Percentiles rank a stretch among this genome's conserved stretches.
Conservation (phyloP, 768 basidiomycete species). For the Mycena kentingensis region DNA sequence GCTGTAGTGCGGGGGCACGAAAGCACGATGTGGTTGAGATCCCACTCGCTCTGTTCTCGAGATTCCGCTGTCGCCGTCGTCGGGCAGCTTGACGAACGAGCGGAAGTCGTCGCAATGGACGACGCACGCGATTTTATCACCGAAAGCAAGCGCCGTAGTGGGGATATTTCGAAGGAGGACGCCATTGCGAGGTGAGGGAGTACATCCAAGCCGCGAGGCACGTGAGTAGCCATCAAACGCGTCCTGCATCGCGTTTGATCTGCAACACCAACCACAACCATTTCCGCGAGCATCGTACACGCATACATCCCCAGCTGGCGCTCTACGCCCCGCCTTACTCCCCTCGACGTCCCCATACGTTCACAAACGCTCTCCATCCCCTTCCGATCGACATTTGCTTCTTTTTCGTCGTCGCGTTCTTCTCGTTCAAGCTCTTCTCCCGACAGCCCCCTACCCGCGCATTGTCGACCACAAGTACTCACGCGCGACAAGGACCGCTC, state of each 20-base stretch:
- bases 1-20: too few species aligned
- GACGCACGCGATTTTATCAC: slow-evolving; percentile 55
- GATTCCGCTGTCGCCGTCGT: slow-evolving; percentile 3
- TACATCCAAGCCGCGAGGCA: not conserved
- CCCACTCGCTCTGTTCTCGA: too few species aligned
- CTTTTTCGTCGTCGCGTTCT: slow-evolving; percentile 4
- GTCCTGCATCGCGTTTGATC: too few species aligned
- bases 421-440: not conserved
- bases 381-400: not conserved
- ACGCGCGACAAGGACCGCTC: too few species aligned
- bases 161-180: slow-evolving; percentile 41
- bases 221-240: not conserved
- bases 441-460: slow-evolving; percentile 27
- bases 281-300: too few species aligned
- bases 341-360: not conserved
- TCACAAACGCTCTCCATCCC: not conserved
- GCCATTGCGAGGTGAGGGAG: slow-evolving; percentile 29
- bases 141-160: slow-evolving; percentile 49
- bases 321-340: too few species aligned
- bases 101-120: slow-evolving; percentile 58
- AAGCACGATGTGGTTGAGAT: too few species aligned
- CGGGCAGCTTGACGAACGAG: slow-evolving; percentile 16
- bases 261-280: too few species aligned
- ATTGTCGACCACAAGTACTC: slow-evolving; percentile 27
- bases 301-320: too few species aligned